phyloP scores from a whole-genome alignment of 2,329 filamentous ascomycete species.

The Penicillium concentricum region DNA sequence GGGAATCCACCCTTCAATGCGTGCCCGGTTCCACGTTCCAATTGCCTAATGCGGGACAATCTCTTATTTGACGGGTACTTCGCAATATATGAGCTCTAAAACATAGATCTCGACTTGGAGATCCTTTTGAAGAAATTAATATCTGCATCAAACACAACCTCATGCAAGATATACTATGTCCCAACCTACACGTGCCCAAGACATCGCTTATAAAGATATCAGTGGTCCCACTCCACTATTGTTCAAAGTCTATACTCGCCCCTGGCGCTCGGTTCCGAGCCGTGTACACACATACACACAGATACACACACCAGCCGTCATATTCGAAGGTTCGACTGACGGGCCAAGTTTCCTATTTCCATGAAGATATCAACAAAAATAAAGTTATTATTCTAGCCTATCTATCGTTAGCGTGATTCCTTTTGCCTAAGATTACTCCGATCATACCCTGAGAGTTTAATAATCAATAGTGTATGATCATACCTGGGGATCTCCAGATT shows the following conservation, averaged over 20 bases:
- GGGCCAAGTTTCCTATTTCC: not conserved
- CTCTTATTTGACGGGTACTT: too few relatives aligned
- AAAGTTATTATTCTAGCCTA: not conserved
- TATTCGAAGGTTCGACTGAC: not conserved
- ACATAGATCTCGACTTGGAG: too few relatives aligned
- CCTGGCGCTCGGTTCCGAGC: too few relatives aligned
- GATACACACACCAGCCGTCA: too few relatives aligned
- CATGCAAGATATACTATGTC: not conserved
- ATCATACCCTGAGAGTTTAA: not conserved
- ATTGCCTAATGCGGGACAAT: not conserved
- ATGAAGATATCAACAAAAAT: not conserved
- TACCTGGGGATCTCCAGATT: not conserved
- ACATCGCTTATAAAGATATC: too few relatives aligned
- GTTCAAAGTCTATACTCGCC: not conserved
- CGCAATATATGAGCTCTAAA: not conserved
- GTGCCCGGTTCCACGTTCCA: not conserved
- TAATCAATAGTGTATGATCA: not conserved
- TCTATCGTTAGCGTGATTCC: not conserved
- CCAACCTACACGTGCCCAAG: not conserved
- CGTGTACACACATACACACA: not conserved
- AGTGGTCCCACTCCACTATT: not conserved
- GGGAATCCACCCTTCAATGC: not conserved
- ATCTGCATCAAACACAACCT: not conserved
- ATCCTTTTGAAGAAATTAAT: too few relatives aligned
- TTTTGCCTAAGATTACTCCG: not conserved